Base-by-base conservation (phyloP, 495 filamentous ascomycete genomes). In the Aspergillus saccharolyticus region DNA sequence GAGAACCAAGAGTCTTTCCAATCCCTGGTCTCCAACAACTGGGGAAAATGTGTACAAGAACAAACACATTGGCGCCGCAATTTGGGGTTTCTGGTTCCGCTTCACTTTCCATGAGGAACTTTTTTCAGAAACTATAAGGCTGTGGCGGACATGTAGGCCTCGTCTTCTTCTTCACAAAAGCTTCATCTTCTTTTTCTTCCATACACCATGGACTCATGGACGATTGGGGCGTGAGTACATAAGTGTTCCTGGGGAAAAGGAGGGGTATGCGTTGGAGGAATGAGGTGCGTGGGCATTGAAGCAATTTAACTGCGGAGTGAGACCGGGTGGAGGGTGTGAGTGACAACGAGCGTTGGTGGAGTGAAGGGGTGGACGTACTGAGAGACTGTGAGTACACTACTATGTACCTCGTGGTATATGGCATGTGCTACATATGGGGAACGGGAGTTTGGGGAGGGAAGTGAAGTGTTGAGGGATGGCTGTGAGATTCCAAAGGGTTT, bases 61-160 rank as follows among this genome's bases (percentile, higher is more conserved):
- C 53, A 57, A 65, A 53, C 18, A 42, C n/a, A n/a, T n/a, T n/a
- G n/a, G 30, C 28, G 71, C 73, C 73, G 68, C 68, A 66, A 67
- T 66, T 63, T 76, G 74, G 74, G 68, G 74, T 74, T 77, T 70
- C 69, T 71, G 57, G 69, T 75, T 39, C 69, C 66, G 68, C 73
- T 79, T 69, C 69, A 48, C 59, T 15, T 62, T 66, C 74, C 55
- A 73, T 76, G 74, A 74, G 71, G 74, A 72, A 70, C 52, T 63
- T 39, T 10, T 39, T 10, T 28, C 63, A 65, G 70, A 72, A 75
- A 74, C 74, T 62, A 79, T 39, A 79, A 77, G 76, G 76, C 76
- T 69, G 66, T 67, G 74, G 74, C 68, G 62, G 28, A 78, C 61
- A 79, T 58, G 39, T 18, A 18, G 17, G 55, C 3, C 48, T 33